Evolutionary conservation across 108 stramenopile genomes (phyloP).

Genomic region (Poteriospumella lacustris): DNA sequence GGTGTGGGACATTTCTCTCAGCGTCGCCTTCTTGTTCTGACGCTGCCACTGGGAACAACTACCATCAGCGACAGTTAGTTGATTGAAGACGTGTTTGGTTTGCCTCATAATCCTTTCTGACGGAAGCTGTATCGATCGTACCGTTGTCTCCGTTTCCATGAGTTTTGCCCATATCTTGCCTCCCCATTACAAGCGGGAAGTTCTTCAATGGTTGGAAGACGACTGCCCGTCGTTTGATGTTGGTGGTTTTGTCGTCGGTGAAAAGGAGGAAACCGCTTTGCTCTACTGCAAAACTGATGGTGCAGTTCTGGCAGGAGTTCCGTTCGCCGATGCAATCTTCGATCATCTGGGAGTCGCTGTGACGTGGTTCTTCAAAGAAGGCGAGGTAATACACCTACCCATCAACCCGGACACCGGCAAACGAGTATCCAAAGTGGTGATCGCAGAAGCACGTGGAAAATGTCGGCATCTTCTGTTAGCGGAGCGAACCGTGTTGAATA

Average conservation of each 20-base stretch:
- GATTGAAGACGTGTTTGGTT: no score
- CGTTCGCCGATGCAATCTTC: slow-evolving; percentile 87
- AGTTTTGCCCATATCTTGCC: slow-evolving; percentile 42
- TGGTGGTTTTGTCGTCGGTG: slow-evolving; percentile 37
- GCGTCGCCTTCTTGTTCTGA: no score
- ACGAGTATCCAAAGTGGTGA: slow-evolving; percentile 57
- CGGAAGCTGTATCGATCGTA: no score
- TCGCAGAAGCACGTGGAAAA: slow-evolving; percentile 83
- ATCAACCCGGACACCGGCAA: slow-evolving; percentile 32
- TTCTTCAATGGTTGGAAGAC: slow-evolving; percentile 72
- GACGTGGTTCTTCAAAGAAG: slow-evolving; percentile 61
- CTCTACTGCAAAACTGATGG: slow-evolving; percentile 79
- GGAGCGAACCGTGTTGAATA: slow-evolving; percentile 92
- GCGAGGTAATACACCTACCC: background rate
- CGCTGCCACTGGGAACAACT: no score
- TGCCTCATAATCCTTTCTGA: no score
- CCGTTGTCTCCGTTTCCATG: no score
- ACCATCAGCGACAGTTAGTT: no score
- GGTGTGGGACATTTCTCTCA: no score
- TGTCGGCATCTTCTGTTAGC: slow-evolving; percentile 77
- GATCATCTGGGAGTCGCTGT: slow-evolving; percentile 64
- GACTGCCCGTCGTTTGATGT: slow-evolving; percentile 94
- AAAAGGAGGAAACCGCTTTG: slow-evolving; percentile 36
- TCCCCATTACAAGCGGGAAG: slow-evolving; percentile 33
- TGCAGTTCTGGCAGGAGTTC: slow-evolving; percentile 83